Conservation (phyloP, 495 filamentous ascomycete species). For the Letharia lupina region DNA sequence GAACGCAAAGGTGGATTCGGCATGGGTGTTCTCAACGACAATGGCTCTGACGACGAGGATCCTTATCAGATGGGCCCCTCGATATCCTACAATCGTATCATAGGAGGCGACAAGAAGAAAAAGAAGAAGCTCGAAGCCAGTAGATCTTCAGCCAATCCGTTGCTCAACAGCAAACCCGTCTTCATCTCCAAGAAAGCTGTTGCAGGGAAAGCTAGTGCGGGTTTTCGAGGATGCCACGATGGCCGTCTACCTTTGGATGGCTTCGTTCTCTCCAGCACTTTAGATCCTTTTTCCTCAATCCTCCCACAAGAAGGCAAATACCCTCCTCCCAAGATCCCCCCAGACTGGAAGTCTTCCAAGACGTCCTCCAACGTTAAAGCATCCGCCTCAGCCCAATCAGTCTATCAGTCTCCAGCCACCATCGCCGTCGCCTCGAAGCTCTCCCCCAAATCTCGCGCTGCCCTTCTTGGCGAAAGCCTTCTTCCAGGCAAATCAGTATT, state of each 20-base stretch:
- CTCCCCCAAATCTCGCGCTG: conserved; percentile 70
- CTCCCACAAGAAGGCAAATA: conserved; percentile 53
- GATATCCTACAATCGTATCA: conserved; percentile 78
- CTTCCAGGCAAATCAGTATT: conserved; percentile 92
- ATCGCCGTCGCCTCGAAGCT: conserved; percentile 67
- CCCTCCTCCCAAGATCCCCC: conserved; percentile 64
- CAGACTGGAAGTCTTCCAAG: conserved; percentile 67
- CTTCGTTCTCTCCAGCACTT: conserved; percentile 60
- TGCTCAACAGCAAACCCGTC: conserved; percentile 58
- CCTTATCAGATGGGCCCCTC: conserved; percentile 85
- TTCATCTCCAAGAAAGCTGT: conserved; percentile 70
- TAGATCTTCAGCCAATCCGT: conserved; percentile 50
- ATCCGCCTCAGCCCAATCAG: conserved; percentile 28
- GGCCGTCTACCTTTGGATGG: conserved; percentile 78
- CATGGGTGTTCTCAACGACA: conserved; percentile 86
- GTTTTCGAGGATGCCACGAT: conserved; percentile 76
- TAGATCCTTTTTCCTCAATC: conserved; percentile 46
- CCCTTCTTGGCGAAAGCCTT: conserved; percentile 70
- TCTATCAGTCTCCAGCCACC: conserved; percentile 62
- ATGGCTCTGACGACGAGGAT: conserved; percentile 95
- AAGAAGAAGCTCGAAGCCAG: conserved; percentile 46
- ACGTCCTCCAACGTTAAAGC: conserved; percentile 25
- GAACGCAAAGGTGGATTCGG: conserved; percentile 62
- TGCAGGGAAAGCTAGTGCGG: conserved; percentile 45
- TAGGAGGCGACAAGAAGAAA: conserved; percentile 82